Evolutionary conservation across 176 grass and related monocot species (phyloP).

Genomic region (Aegilops bicornis): DNA sequence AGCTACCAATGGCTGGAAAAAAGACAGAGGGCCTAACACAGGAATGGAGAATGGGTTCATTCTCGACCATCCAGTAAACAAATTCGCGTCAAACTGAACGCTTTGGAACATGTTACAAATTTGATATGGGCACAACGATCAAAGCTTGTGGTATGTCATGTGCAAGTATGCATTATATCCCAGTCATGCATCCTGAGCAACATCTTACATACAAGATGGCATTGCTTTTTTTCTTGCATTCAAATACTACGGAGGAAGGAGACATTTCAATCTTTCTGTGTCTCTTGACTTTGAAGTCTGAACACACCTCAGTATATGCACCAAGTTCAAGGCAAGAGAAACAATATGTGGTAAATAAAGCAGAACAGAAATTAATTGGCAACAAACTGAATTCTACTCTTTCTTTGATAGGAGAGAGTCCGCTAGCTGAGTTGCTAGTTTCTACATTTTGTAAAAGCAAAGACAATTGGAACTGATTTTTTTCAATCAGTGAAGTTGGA

Average conservation of each 20-base stretch:
- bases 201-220: neutral
- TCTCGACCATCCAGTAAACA: too few relatives aligned
- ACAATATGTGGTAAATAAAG: neutral
- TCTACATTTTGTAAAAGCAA: neutral
- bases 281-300: neutral
- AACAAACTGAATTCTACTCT: neutral
- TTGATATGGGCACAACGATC: too few relatives aligned
- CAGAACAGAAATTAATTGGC: neutral
- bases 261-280: neutral
- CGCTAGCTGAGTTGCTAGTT: neutral
- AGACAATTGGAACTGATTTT: neutral
- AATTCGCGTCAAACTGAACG: too few relatives aligned
- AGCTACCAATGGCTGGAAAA: too few relatives aligned
- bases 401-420: neutral
- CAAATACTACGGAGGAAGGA: neutral
- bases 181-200: too few relatives aligned
- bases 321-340: neutral
- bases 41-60: too few relatives aligned
- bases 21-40: too few relatives aligned
- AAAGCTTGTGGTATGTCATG: too few relatives aligned
- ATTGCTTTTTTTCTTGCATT: slow-evolving; percentile 8
- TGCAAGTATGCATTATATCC: too few relatives aligned
- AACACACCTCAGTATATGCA: neutral
- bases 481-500: neutral
- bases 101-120: too few relatives aligned